A percentile compares a stretch with the other conserved stretches of the same genome.
Conservation (phyloP, 352 stramenopile genomes). For the Pythium folliculosum region DNA sequence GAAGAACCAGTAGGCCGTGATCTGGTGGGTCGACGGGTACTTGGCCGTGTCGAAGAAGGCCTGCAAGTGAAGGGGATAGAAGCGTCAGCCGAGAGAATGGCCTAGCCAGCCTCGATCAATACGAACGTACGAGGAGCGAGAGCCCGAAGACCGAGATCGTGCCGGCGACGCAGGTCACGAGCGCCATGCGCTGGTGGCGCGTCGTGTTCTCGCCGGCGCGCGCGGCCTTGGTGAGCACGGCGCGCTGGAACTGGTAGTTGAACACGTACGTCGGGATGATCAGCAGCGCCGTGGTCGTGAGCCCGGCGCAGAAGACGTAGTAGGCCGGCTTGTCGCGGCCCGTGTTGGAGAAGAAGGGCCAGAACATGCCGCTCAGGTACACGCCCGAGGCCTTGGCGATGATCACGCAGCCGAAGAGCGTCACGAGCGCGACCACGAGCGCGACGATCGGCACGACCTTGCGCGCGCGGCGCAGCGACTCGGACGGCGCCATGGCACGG, state of each 20-base stretch:
- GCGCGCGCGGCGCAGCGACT: conserved; percentile 6
- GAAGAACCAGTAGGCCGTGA: conserved; percentile 64
- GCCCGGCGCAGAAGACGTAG: conserved; percentile 60
- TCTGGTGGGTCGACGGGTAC: conserved; percentile 41
- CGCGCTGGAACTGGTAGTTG: conserved; percentile 51
- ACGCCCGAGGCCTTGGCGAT: conserved; percentile 58
- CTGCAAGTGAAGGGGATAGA: not conserved
- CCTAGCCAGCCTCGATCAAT: not conserved
- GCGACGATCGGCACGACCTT: conserved; percentile 38
- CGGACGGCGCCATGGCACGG: conserved; percentile 10
- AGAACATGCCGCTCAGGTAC: conserved; percentile 53
- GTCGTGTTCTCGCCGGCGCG: conserved; percentile 22
- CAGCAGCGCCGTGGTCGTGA: conserved; percentile 45
- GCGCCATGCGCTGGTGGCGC: conserved; percentile 27
- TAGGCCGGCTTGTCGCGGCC: conserved; percentile 57
- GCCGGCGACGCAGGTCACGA: conserved; percentile 34
- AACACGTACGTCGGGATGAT: conserved; percentile 53
- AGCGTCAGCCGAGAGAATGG: not conserved
- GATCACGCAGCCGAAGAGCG: conserved; percentile 53
- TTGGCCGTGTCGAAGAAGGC: conserved; percentile 59
- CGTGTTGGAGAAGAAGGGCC: conserved; percentile 69
- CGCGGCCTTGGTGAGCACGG: conserved; percentile 27
- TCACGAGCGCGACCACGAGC: conserved; percentile 42
- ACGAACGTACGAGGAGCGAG: conserved; percentile 42
- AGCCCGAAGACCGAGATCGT: conserved; percentile 48